Evolutionary conservation across 805 yeast genomes (phyloP), one percentile per base, ranked within the genome.

Genomic region (Ogataea sp.): DNA sequence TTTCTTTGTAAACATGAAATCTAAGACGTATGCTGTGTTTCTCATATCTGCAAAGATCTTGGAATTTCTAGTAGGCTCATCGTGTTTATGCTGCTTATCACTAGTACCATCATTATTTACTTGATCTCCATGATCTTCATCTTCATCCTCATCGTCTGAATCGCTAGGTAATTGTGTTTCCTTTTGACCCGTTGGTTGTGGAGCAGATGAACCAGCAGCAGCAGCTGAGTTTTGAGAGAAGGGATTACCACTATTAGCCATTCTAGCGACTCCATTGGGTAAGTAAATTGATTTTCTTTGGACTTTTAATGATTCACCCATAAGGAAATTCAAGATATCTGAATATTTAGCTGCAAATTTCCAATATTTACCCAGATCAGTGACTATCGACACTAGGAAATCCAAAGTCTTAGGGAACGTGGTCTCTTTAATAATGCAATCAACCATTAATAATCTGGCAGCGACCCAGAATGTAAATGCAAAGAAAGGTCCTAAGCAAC

Each of bases 391-490:
- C 6, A 51, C 47, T 36, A 54, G 46, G 15, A 40, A 29, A 15
- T 40, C 43, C 15, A 37, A 23, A 21, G 39, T 40, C 8, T 34
- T 30, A 3, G 43, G 41, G 20, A 37, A 29, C 7, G 30, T 25
- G 9, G 29, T 43, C 17, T 48, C 44, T 20, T 40, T 43, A 24
- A 45, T 42, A 11, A 50, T 48, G 28, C 40, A 49, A 39, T 59
- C 55, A 14, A 56, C 62, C 30, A 61, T 52, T 26, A 60, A 32
- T n/a, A 61, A 50, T 40, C 65, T 43, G 1, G 61, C 50, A 39
- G 52, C 52, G 17, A 60, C 55, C 65, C 65, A 61, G 14, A 59
- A 48, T 34, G 43, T 52, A 32, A 60, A 57, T 1, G 62, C 56
- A 39, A 55, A 60, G 30, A 50, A 53, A 6, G 64, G 65, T 1